Evolutionary conservation across 768 basidiomycete species (phyloP).

Genomic region (Psilocybe tampanensis): DNA sequence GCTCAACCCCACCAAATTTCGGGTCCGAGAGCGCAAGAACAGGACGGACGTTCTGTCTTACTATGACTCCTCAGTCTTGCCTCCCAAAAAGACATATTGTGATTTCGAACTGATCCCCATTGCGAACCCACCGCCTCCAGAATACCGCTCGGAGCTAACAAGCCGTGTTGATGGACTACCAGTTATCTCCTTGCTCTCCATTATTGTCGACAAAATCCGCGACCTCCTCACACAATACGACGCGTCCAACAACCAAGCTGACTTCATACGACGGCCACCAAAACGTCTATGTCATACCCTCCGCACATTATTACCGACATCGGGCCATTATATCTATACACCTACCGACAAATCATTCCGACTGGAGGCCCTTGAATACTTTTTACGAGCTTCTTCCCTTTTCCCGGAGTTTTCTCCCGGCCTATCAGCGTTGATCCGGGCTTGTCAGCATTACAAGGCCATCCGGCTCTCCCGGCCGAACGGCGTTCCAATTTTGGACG

Average conservation of each 20-base stretch:
- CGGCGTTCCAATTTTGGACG: constrained; percentile 7
- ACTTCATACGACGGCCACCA: constrained; percentile 10
- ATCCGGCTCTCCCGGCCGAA: background rate
- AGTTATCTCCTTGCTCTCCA: constrained; percentile 14
- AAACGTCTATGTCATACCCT: constrained; percentile 14
- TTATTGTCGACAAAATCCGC: constrained; percentile 13
- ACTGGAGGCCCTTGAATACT: constrained; percentile 15
- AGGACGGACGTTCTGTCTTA: constrained; percentile 14
- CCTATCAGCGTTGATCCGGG: constrained; percentile 13
- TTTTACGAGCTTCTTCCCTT: constrained; percentile 12
- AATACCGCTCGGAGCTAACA: constrained; percentile 11
- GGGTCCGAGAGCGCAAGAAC: constrained; percentile 15
- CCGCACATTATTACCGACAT: constrained; percentile 13
- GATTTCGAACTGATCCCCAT: constrained; percentile 14
- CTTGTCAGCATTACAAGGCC: constrained; percentile 10
- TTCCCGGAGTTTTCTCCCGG: constrained; percentile 17
- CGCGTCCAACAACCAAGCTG: background rate
- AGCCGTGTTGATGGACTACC: constrained; percentile 16
- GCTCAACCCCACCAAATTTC: constrained; percentile 13
- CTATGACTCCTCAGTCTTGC: constrained; percentile 13
- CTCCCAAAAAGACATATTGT: constrained; percentile 18
- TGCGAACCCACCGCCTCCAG: constrained; percentile 16
- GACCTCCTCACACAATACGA: constrained; percentile 10
- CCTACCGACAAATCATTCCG: constrained; percentile 19
- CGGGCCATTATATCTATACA: constrained; percentile 9